These are phyloP conservation scores for Lodderomyces metapsilosis DNA, from an alignment of 1,139 yeast genomes.

Conservation along the genomic window DNA sequence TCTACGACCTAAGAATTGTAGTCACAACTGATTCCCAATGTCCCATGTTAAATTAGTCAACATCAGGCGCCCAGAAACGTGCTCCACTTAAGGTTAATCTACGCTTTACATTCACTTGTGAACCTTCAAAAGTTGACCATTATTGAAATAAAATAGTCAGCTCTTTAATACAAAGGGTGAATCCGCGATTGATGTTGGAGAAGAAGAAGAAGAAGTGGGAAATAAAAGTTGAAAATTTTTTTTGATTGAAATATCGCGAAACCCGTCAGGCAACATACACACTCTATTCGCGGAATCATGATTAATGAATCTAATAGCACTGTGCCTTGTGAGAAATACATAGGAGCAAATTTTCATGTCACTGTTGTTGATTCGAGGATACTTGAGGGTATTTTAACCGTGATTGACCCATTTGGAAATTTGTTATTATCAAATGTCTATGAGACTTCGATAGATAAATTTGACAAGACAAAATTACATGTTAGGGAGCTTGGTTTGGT, in stretches of 20 bases:
- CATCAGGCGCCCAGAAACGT: conserved; percentile 62
- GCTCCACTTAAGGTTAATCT: conserved; percentile 43
- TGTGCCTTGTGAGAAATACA: conserved; percentile 24
- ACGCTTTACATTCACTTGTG: conserved; percentile 37
- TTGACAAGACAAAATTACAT: conserved; percentile 23
- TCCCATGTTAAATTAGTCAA: conserved; percentile 43
- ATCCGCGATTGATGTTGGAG: conserved; percentile 47
- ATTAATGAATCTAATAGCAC: not conserved
- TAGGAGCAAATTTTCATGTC: conserved; percentile 34
- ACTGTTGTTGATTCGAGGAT: conserved; percentile 31
- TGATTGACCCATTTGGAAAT: conserved; percentile 48
- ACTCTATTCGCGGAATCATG: too few species aligned
- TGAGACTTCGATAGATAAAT: conserved; percentile 32
- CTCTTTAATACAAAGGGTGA: conserved; percentile 34
- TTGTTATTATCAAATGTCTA: conserved; percentile 34
- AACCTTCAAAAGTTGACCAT: conserved; percentile 18
- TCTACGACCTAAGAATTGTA: conserved; percentile 26
- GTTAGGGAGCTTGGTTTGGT: conserved; percentile 43
- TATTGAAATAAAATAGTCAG: conserved; percentile 17
- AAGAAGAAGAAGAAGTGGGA: conserved; percentile 11
- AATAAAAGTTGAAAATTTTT: conserved; percentile 3
- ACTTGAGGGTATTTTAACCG: conserved; percentile 41
- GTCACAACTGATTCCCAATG: conserved; percentile 59
- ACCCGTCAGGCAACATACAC: too few species aligned
- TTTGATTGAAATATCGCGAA: too few species aligned